Conservation (phyloP, 208 protist species). For the Acanthamoeba healyi region DNA sequence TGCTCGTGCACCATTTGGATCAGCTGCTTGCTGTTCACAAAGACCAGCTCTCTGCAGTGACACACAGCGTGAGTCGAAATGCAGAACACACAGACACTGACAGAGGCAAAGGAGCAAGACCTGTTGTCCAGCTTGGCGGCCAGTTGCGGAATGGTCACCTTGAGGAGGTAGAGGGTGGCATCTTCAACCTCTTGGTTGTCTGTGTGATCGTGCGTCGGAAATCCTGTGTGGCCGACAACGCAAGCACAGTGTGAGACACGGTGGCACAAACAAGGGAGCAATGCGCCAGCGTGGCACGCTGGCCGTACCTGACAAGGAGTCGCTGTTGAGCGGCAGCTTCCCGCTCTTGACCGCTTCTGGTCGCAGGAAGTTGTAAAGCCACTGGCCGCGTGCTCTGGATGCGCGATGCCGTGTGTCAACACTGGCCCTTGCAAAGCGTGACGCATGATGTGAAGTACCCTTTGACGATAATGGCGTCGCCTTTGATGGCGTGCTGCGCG, state of each 20-base stretch:
- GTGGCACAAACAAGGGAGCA: too few relatives aligned
- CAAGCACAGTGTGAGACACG: too few relatives aligned
- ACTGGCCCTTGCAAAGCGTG: neutral
- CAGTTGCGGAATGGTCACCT: conserved; percentile 51
- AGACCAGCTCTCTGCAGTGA: conserved; percentile 41
- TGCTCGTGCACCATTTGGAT: conserved; percentile 66
- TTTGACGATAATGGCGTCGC: conserved; percentile 71
- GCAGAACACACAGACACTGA: neutral
- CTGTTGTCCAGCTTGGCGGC: conserved; percentile 59
- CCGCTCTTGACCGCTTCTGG: conserved; percentile 60
- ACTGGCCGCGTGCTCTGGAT: conserved; percentile 12
- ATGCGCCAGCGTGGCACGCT: too few relatives aligned
- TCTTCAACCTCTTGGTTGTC: conserved; percentile 60
- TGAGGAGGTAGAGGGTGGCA: conserved; percentile 18
- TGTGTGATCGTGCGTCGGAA: conserved; percentile 11
- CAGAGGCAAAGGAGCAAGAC: neutral
- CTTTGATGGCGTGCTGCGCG: conserved; percentile 22
- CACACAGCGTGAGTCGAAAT: too few relatives aligned
- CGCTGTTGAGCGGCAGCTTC: conserved; percentile 53
- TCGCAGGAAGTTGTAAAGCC: conserved; percentile 69
- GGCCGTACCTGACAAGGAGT: conserved; percentile 45
- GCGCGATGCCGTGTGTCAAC: neutral
- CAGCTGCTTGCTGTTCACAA: conserved; percentile 76
- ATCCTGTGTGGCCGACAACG: neutral
- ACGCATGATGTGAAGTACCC: conserved; percentile 48